These are phyloP conservation scores for Trichoderma polysporum DNA, from an alignment of 2,329 filamentous ascomycete species.

Conservation along the genomic window DNA sequence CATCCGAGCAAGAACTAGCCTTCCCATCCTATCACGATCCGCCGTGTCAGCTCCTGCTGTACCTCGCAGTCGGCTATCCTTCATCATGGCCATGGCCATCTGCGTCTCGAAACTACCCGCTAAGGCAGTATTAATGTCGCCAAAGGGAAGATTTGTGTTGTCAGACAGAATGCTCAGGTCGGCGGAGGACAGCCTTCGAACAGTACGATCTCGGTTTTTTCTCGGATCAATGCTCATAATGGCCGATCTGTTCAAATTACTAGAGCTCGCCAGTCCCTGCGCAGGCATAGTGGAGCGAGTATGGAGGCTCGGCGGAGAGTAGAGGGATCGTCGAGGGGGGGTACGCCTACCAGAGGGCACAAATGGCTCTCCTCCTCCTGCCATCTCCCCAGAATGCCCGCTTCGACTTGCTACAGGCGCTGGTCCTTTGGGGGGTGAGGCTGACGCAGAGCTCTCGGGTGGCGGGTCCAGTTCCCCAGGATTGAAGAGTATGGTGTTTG, in stretches of 20 bases:
- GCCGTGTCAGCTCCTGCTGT: constrained; percentile 38
- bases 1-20: constrained; percentile 85
- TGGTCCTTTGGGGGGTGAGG: constrained; percentile 39
- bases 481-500: constrained; percentile 81
- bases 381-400: constrained; percentile 26
- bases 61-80: constrained; percentile 52
- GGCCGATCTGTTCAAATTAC: constrained; percentile 42
- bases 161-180: constrained; percentile 76
- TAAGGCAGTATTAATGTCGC: constrained; percentile 61
- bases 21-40: constrained; percentile 68
- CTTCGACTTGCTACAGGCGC: constrained; percentile 35
- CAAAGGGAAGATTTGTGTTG: constrained; percentile 52
- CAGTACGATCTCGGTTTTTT: constrained; percentile 37
- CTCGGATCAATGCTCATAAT: constrained; percentile 53
- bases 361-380: constrained; percentile 38
- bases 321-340: constrained; percentile 49
- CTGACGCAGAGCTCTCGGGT: constrained; percentile 42
- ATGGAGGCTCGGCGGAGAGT: constrained; percentile 45
- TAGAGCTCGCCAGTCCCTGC: constrained; percentile 35
- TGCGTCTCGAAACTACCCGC: constrained; percentile 80
- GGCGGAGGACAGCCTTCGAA: constrained; percentile 59
- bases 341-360: constrained; percentile 38
- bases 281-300: constrained; percentile 56
- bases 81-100: constrained; percentile 70
- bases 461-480: constrained; percentile 52